phyloP scores from a whole-genome alignment of 768 basidiomycete species.

The Xerocomus brunneocitrinus region DNA sequence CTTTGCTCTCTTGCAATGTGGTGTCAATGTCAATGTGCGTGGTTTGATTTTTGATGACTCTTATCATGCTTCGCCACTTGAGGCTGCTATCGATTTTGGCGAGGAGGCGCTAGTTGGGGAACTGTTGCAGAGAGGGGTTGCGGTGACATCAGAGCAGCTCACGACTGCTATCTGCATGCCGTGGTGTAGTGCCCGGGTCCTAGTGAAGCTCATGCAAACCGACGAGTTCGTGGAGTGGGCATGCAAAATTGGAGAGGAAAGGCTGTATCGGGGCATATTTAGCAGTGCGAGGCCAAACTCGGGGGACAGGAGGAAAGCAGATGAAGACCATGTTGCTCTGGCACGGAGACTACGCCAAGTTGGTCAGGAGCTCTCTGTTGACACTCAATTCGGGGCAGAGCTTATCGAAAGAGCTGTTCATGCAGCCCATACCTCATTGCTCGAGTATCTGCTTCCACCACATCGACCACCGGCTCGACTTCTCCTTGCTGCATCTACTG shows the following conservation, averaged over 20 bases:
- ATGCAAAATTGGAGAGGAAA: not conserved
- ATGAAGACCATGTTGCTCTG: not conserved
- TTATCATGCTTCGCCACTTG: not conserved
- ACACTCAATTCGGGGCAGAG: not conserved
- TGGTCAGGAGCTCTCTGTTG: not conserved
- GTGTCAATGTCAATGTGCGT: not conserved
- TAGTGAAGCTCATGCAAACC: not conserved
- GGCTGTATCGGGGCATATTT: not conserved
- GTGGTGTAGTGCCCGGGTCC: not conserved
- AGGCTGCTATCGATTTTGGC: not conserved
- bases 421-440: not conserved
- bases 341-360: not conserved
- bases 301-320: not conserved
- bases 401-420: not conserved
- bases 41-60: not conserved
- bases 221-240: not conserved
- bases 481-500: not conserved
- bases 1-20: not conserved
- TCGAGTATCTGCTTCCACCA: conserved; percentile 1
- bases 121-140: not conserved
- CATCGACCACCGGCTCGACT: not conserved
- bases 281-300: conserved; percentile 1
- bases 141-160: not conserved
- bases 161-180: not conserved
- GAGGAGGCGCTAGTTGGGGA: not conserved